Base-by-base conservation (phyloP, 345 rosid genomes). In the Eutrema japonicum region DNA sequence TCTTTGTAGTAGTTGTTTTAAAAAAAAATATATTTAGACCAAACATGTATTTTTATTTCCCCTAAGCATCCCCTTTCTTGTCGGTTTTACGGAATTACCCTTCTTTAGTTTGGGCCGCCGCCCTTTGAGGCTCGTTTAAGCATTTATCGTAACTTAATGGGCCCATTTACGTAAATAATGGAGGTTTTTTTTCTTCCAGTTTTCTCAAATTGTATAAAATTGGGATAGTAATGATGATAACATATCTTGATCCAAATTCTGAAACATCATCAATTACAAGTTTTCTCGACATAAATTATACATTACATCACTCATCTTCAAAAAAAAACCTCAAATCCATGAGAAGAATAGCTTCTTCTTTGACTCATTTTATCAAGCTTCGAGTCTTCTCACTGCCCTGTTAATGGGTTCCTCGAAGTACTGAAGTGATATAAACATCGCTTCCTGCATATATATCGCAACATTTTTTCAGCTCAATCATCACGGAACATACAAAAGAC, bases 361-460 rank as follows among this genome's bases (percentile, higher is more conserved):
- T 38, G 40, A 43, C 30, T 12, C 69, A 62, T 64, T 18, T 18
- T 6, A 46, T 49, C 27, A 56, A 58, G 16, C 71, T 56, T 63
- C 73, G 55, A 65, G 59, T 83, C 81, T 70, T 74, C 40, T 80
- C 78, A 87, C 49, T 29, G 90, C 89, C 53, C 87, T 77, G 78
- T 58, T 76, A 35, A 89, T 82, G 65, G 96, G 96, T 72, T 89
- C 97, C 69, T 86, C 96, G 77, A 92, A 92, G 71, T 86, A 92
- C 77, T 92, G 96, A 62, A 92, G 97, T 52, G 93, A 89, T 52
- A 89, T 86, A 22, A 92, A 83, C n/a, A 92, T 83, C 8, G 93
- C 93, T 81, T 89, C 96, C 97, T 92, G 87, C 78, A 74, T 35
- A 65, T 51, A 14, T 35, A n/a, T 45, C 16, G 3, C 56, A 2